Base-by-base conservation (phyloP, 345 rosid species). In the Schrenkiella parvula region DNA sequence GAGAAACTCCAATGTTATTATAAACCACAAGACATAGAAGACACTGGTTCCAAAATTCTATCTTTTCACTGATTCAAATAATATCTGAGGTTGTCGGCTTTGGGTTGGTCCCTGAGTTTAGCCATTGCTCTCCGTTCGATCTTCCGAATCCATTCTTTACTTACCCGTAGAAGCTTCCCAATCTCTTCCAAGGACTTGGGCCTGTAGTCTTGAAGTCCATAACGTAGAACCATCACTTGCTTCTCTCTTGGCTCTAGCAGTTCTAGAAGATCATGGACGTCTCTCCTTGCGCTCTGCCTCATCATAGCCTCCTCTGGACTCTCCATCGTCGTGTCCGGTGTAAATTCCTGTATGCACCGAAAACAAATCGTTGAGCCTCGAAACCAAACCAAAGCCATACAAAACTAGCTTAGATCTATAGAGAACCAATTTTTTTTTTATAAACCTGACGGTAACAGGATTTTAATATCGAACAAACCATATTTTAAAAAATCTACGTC, bases 91-190 rank as follows among this genome's bases (percentile, higher is more conserved):
- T 76, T 64, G 18, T 64, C 68, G 13, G 76, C 54, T 2, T 74
- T 78, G 46, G 83, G 88, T 38, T 68, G 56, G 50, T 81, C 78
- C 59, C 84, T 81, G 47, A 92, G 76, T 79, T 84, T 85, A 12
- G 73, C 68, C 77, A 85, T 71, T 19, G 86, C 95, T 81, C 84
- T 83, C 74, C 81, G 80, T 84, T 92, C 88, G 28, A 88, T 78
- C 77, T 73, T 83, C 77, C 96, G 79, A 48, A 89, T 84, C 95
- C 96, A 88, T 74, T 92, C 95, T 80, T 92, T 92, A 85, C 95
- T 92, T 31, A 89, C 92, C 3, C 59, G 70, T 61, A 87, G 81
- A 21, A 70, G 60, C 83, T 75, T 84, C 42, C 96, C 96, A 29
- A 84, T 88, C 84, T 89, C 92, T 78, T 82, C 95, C 0, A 92